Evolutionary conservation across 2,329 filamentous ascomycete species (phyloP).

Genomic region (Pseudogymnoascus sp.): DNA sequence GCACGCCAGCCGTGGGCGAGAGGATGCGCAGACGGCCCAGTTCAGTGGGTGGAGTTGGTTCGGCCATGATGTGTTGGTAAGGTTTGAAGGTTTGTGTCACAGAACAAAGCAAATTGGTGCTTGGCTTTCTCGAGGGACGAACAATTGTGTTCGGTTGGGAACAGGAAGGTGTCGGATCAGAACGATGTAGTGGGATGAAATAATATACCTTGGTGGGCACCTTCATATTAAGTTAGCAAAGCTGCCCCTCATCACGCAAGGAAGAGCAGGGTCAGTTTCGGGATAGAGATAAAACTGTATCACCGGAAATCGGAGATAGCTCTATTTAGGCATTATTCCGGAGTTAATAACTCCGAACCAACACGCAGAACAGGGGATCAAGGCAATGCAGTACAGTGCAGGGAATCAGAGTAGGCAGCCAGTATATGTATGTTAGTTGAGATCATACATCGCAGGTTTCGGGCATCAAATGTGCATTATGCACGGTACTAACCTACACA

Average conservation of each 20-base stretch:
- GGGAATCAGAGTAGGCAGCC: neutral
- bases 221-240: too few species aligned
- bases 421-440: neutral
- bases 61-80: constrained; percentile 25
- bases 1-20: constrained; percentile 53
- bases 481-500: too few species aligned
- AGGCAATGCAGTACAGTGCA: neutral
- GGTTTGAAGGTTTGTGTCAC: neutral
- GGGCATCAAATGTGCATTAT: neutral
- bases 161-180: neutral
- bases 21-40: constrained; percentile 58
- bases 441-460: neutral
- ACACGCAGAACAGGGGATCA: neutral
- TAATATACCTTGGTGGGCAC: neutral
- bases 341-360: neutral
- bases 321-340: neutral
- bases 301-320: neutral
- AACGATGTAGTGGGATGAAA: neutral
- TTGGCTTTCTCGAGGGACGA: neutral
- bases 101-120: neutral
- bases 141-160: neutral
- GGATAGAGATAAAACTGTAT: neutral
- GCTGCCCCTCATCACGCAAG: neutral
- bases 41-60: constrained; percentile 47
- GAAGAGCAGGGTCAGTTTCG: neutral